These are phyloP conservation scores for Arabidopsis lyrata DNA, from an alignment of 441 rosid species.

Conservation along the genomic window DNA sequence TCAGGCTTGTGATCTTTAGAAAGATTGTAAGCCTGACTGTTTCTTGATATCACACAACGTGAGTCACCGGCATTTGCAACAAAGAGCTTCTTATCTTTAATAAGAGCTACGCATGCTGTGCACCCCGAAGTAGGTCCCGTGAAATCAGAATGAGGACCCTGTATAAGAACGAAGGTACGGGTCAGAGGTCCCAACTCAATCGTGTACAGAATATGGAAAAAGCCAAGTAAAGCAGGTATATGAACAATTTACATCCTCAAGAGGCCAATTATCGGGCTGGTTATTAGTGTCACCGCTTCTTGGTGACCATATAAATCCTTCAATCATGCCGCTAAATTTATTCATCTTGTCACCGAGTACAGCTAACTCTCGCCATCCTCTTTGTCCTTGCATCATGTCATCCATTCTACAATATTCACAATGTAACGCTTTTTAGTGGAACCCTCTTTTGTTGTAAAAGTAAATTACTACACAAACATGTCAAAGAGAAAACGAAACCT, in stretches of 20 bases:
- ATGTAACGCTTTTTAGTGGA: neutral
- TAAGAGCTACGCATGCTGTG: constrained; percentile 83
- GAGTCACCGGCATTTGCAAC: constrained; percentile 98
- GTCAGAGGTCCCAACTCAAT: neutral
- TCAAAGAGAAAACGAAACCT: constrained; percentile 51
- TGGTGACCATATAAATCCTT: constrained; percentile 96
- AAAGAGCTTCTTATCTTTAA: constrained; percentile 67
- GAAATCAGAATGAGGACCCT: constrained; percentile 97
- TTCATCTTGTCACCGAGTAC: constrained; percentile 83
- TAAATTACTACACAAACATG: neutral
- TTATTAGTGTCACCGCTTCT: constrained; percentile 58
- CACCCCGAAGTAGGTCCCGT: constrained; percentile 82
- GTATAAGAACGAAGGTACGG: neutral
- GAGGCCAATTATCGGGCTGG: constrained; percentile 71
- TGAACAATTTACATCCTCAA: constrained; percentile 68
- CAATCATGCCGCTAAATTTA: constrained; percentile 89
- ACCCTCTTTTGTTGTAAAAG: neutral
- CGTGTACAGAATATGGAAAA: neutral
- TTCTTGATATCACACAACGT: constrained; percentile 86
- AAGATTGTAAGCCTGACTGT: constrained; percentile 85
- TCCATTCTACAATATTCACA: constrained; percentile 72
- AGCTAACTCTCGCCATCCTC: constrained; percentile 97
- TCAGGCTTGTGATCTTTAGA: constrained; percentile 99
- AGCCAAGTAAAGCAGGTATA: neutral
- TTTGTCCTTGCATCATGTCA: constrained; percentile 98